Evolutionary conservation across 2,329 filamentous ascomycete genomes (phyloP), one percentile per base, ranked within the genome.

Genomic region (Pyrenophora graminea): DNA sequence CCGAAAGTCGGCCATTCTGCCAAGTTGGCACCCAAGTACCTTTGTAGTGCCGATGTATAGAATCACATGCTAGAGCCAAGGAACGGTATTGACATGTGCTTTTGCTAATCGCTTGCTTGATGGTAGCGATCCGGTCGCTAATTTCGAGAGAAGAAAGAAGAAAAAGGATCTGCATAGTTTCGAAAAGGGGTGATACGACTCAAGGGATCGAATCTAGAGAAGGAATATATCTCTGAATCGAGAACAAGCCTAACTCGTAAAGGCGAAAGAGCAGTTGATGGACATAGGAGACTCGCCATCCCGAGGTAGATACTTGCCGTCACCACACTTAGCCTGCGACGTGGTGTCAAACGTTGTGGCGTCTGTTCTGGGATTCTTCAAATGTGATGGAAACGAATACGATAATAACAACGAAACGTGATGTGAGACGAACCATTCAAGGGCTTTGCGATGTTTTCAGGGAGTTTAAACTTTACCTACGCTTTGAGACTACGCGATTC

Each of bases 351-450:
- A 51, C 39, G 25, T 32, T 23, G 13, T 32, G 27, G 30, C 31
- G 31, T 32, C 19, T 36, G 23, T 44, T 48, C 44, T 33, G 42
- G 39, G 10, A 7, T 17, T 9, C 27, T 40, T 25, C 21, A 32
- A 25, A 33, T 21, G 4, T 23, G 10, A 8, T n/a, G n/a, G 37
- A 21, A 31, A 9, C 10, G 27, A 12, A 30, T 4, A 30, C 27
- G 27, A 13, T 9, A 25, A 13, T 32, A 27, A 49, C 34, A 5
- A 25, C 40, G 45, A 53, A 52, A 49, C 45, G 23, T 27, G 36
- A 40, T 40, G 33, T 44, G 45, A 32, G 39, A 43, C 37, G 55
- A 56, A 56, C 52, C 45, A 56, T 54, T 39, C 33, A 47, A 60
- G 55, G 48, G 52, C 50, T 49, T 30, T 10, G 37, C 40, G 19